Conservation (phyloP, 306 rosid genomes). For the Amphicarpaea edgeworthii region DNA sequence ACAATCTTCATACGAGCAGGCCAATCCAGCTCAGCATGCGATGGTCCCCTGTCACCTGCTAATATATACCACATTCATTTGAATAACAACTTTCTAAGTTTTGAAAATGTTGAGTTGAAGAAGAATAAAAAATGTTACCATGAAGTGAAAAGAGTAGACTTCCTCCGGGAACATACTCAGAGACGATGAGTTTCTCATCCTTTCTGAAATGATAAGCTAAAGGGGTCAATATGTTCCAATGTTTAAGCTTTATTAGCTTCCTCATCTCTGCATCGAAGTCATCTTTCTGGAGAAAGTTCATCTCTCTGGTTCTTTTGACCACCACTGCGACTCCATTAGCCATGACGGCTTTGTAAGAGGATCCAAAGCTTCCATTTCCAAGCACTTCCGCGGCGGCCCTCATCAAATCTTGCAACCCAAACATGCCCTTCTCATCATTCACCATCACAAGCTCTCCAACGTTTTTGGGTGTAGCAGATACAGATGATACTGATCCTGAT, state of each 20-base stretch:
- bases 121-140: constrained; percentile 50
- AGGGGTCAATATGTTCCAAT: constrained; percentile 72
- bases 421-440: constrained; percentile 68
- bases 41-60: constrained; percentile 75
- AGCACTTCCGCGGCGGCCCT: constrained; percentile 82
- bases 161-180: constrained; percentile 71
- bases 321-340: constrained; percentile 80
- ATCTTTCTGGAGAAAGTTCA: constrained; percentile 69
- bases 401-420: constrained; percentile 84
- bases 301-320: constrained; percentile 80
- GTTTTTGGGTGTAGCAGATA: constrained; percentile 32
- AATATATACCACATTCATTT: too few relatives aligned
- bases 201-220: constrained; percentile 74
- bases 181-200: constrained; percentile 70
- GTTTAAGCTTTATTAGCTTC: constrained; percentile 51
- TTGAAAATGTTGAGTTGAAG: not conserved
- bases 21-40: constrained; percentile 72
- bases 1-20: constrained; percentile 64
- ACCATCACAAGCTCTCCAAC: constrained; percentile 61
- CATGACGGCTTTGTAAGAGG: constrained; percentile 84
- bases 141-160: constrained; percentile 67
- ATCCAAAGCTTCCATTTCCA: constrained; percentile 76
- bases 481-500: too few relatives aligned
- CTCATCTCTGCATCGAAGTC: constrained; percentile 72
- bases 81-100: too few relatives aligned